Evolutionary conservation across 176 grass and related monocot species (phyloP), one percentile per base, ranked within the genome.

Genomic region (Avena eriantha): DNA sequence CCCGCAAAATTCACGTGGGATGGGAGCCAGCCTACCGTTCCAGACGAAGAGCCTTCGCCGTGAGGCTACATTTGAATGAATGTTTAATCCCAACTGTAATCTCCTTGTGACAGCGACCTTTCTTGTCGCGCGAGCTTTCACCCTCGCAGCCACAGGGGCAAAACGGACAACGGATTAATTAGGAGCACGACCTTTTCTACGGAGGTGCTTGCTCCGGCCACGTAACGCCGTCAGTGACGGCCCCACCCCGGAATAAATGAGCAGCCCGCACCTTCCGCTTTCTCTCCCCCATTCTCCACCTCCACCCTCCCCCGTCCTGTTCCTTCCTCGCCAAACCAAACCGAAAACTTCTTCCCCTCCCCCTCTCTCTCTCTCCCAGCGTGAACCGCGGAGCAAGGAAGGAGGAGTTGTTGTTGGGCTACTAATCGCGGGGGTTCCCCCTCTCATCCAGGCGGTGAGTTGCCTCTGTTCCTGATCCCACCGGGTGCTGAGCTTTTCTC

Each of bases 381-480:
- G 79, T 59, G 71, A 86, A 77, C 79, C 15, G 83, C 77, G 88
- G 83, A 59, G 72, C 53, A 90, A 83, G 73, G 80, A 86, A 64
- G 64, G 54, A 69, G 53, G 78, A 41, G 35, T 5, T 10, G 45
- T 3, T 2, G 51, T 19, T 43, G 60, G 66, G 11, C 5, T 77
- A 21, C 35, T 18, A 26, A 80, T 24, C 69, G 16, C 24, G 18
- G 63, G 15, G 18, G 12, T 39, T 15, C 11, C 51, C 39, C 19
- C 34, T 45, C 77, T 15, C 15, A 14, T 75, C 7, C 81, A 17
- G 43, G 49, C 57, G 83, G 88, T 90, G 50, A 82, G 88, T 81
- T 16, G 16, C 49, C 1, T 39, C 41, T 5, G 18, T 14, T 48
- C 19, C 36, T 34, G 5, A 2, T 15, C 56, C 65, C 53, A 0